A percentile compares a stretch with the other conserved stretches of the same genome.
Evolutionary conservation across 768 basidiomycete species (phyloP).

Genomic region (Naematelia aurantialba): DNA sequence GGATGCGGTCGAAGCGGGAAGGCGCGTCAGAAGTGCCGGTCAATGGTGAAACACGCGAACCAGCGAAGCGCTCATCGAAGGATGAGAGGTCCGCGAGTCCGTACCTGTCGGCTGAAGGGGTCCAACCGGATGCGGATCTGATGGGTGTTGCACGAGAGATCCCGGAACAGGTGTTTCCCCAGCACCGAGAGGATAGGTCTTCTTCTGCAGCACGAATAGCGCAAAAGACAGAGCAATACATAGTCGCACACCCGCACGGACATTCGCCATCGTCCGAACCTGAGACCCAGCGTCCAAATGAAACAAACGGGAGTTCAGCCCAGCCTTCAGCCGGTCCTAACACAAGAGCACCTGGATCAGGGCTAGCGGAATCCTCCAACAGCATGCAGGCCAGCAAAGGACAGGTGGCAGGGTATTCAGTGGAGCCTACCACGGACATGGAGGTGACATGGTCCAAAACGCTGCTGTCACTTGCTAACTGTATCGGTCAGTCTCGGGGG

Average conservation of each 20-base stretch:
- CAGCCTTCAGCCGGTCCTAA: too few species aligned
- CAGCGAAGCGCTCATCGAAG: too few species aligned
- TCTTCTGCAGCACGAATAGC: neutral
- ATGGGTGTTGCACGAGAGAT: too few species aligned
- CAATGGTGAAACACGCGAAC: too few species aligned
- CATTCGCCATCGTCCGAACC: neutral
- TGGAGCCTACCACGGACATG: neutral
- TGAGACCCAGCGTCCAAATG: too few species aligned
- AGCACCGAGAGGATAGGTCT: neutral
- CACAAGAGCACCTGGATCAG: neutral
- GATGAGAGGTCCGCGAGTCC: too few species aligned
- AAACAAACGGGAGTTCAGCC: too few species aligned
- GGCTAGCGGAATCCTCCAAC: neutral
- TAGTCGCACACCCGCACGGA: neutral
- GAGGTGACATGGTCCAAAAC: slow-evolving; percentile 21
- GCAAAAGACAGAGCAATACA: neutral
- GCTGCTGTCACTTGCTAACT: slow-evolving; percentile 18
- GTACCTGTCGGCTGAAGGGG: too few species aligned
- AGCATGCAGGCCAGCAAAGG: neutral
- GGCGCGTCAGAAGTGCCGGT: too few species aligned
- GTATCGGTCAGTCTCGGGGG: slow-evolving; percentile 25
- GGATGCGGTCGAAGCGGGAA: too few species aligned
- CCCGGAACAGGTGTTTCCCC: too few species aligned
- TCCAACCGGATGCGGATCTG: too few species aligned
- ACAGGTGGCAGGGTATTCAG: neutral